Conservation (phyloP, 345 rosid species). For the Triadica sebifera region DNA sequence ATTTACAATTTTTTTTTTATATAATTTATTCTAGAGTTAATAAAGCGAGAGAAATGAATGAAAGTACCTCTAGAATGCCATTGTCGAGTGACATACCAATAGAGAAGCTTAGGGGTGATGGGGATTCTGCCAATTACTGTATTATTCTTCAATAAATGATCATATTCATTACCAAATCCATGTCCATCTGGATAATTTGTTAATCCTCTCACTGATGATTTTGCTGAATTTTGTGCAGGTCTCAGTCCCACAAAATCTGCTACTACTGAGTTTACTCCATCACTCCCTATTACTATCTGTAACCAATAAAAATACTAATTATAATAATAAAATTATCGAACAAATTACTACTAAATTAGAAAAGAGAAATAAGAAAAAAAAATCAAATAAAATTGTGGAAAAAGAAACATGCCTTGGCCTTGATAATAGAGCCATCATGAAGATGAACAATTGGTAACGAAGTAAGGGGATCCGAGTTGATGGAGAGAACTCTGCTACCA, state of each 20-base stretch:
- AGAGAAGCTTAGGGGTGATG: background rate
- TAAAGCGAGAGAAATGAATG: too few species aligned
- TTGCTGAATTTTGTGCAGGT: background rate
- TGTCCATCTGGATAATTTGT: background rate
- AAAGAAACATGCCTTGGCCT: background rate
- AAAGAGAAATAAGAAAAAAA: too few species aligned
- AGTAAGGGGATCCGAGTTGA: background rate
- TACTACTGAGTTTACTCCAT: slow-evolving; percentile 3
- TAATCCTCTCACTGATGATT: background rate
- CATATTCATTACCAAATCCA: background rate
- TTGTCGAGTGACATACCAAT: background rate
- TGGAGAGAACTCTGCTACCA: background rate
- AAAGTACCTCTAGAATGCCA: too few species aligned
- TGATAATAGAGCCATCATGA: background rate
- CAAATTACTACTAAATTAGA: too few species aligned
- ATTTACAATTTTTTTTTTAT: too few species aligned
- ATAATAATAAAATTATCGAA: too few species aligned
- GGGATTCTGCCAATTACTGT: background rate
- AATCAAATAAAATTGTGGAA: too few species aligned
- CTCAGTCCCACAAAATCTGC: background rate
- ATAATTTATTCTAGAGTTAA: too few species aligned
- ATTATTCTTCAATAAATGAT: too few species aligned
- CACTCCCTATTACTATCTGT: slow-evolving; percentile 5
- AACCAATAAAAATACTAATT: too few species aligned
- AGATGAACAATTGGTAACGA: background rate